Evolutionary conservation across 108 stramenopile species (phyloP), one percentile per base, ranked within the genome.

Genomic region (Pseudonitzschia delicatissima): DNA sequence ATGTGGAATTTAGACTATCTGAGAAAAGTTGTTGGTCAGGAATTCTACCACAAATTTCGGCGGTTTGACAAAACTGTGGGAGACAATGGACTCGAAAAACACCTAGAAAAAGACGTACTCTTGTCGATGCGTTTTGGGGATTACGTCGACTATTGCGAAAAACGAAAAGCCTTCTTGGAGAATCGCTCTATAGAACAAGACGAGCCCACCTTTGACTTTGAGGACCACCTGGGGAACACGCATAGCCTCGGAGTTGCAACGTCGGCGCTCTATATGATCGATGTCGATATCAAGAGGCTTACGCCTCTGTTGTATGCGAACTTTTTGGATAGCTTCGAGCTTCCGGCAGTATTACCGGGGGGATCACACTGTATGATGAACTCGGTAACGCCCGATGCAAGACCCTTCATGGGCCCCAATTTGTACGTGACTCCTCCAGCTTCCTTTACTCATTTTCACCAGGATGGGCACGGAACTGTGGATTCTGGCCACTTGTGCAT

Each of bases 391-490:
- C 36, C 42, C 2, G 66, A 27, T 55, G 71, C 71, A 45, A 63
- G 71, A 36, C 88, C 88, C 8, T 87, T 89, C 66, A 93, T 90
- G 92, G 92, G 92, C 0, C 92, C 92, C 21, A 93, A 93, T 51
- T 25, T 93, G 27, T 91, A 91, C 61, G 62, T 86, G 1, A 86
- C 85, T n/a, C 85, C 86, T 28, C 81, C 80, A 26, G 75, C 70
- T 3, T 74, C 82, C 12, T 93, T 86, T 47, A 93, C 92, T 15
- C 81, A 84, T 35, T 82, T 93, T 64, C 92, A 93, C 47, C 91
- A 93, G 68, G 91, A 93, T 69, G 87, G 87, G 9, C 62, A 90
- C 72, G 92, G 92, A n/a, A 89, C 92, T 15, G 92, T 93, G 33
- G 92, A 93, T 70, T 88, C 87, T 40, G 89, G 89, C 1, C 92